These are phyloP conservation scores for Plantago rigida DNA, from an alignment of 305 asterid species.

Conservation along the genomic window DNA sequence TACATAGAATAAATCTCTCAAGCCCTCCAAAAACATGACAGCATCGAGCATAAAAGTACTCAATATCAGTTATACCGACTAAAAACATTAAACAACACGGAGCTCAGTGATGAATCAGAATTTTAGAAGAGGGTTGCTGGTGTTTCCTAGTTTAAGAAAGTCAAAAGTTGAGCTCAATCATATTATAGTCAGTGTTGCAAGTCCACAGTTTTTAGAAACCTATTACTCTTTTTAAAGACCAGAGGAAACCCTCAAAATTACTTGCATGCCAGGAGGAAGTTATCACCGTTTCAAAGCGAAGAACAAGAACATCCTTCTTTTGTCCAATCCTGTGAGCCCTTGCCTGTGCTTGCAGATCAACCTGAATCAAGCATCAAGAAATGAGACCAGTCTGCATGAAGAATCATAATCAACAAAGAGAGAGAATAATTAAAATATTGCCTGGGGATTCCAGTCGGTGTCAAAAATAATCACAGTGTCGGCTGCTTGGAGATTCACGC, in stretches of 20 bases:
- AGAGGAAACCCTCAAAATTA: constrained; percentile 8
- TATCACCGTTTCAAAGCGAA: constrained; percentile 90
- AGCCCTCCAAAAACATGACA: background rate
- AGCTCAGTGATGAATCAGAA: no score
- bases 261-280: constrained; percentile 21
- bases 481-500: constrained; percentile 99
- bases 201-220: background rate
- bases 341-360: constrained; percentile 99
- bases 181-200: no score
- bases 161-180: no score
- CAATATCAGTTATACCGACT: background rate
- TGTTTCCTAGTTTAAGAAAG: no score
- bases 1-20: background rate
- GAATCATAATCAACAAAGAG: constrained; percentile 16
- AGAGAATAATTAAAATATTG: constrained; percentile 25
- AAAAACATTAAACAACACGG: no score
- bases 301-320: constrained; percentile 95
- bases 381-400: constrained; percentile 14
- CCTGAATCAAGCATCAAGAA: constrained; percentile 46
- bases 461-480: constrained; percentile 97
- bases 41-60: constrained; percentile 12
- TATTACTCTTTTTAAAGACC: background rate
- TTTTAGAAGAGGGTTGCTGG: no score
- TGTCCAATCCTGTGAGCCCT: constrained; percentile 99
- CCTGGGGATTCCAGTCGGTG: constrained; percentile 99